phyloP scores from a whole-genome alignment of 495 filamentous ascomycete genomes.

The Entonaema liquescens region DNA sequence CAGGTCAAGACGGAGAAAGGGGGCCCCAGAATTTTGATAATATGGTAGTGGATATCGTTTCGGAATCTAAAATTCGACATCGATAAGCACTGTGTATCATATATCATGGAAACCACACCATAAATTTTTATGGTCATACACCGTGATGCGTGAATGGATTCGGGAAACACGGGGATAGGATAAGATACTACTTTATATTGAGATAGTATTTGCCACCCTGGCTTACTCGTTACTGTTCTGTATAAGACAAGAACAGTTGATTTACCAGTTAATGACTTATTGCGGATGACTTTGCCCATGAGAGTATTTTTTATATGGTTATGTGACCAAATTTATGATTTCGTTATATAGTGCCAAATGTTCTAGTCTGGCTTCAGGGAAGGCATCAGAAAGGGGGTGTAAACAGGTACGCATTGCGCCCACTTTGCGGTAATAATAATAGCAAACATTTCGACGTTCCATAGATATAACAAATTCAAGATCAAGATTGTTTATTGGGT shows the following conservation, averaged over 20 bases:
- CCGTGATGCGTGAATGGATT: neutral
- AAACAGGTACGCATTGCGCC: no score
- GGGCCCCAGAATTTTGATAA: neutral
- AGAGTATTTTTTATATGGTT: neutral
- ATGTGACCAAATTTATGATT: neutral
- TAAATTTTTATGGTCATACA: neutral
- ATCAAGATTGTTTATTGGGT: neutral
- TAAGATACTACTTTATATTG: neutral
- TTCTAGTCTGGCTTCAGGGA: neutral
- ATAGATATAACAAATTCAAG: neutral
- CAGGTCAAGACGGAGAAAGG: neutral
- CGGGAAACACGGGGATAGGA: neutral
- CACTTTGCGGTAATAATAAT: neutral
- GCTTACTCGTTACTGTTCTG: neutral
- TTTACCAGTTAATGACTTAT: neutral
- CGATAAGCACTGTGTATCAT: neutral
- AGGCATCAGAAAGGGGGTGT: neutral
- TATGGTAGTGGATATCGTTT: slow-evolving; percentile 2
- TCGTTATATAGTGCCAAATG: neutral
- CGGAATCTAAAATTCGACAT: neutral
- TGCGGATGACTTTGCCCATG: neutral
- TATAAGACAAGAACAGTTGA: neutral
- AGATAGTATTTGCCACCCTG: neutral
- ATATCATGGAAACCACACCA: neutral
- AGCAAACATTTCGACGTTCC: neutral